Conservation (phyloP, 1,284 basidiomycete species). For the Ustilago shanxiensis region DNA sequence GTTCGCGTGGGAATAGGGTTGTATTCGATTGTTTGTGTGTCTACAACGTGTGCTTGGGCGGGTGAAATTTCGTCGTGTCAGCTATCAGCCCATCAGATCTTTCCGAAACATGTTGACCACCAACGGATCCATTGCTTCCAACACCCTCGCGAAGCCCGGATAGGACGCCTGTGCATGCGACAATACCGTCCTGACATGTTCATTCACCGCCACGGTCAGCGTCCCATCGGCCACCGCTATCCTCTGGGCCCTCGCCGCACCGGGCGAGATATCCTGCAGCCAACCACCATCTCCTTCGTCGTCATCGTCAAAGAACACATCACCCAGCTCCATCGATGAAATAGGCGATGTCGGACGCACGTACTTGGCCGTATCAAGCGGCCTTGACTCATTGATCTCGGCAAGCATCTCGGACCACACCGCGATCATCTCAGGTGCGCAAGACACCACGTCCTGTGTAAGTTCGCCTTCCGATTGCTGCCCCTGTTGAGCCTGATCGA, state of each 20-base stretch:
- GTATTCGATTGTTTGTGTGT: not conserved
- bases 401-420: conserved; percentile 65
- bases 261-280: conserved; percentile 62
- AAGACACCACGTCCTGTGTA: conserved; percentile 22
- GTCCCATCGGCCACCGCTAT: conserved; percentile 54
- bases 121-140: conserved; percentile 59
- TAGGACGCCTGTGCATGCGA: conserved; percentile 43
- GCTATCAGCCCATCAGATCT: conserved; percentile 43
- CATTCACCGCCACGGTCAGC: conserved; percentile 40
- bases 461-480: not conserved
- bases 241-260: conserved; percentile 52
- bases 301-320: conserved; percentile 43
- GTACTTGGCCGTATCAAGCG: conserved; percentile 33
- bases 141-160: conserved; percentile 34
- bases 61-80: too few relatives aligned
- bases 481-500: conserved; percentile 17
- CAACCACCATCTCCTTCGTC: conserved; percentile 45
- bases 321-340: conserved; percentile 48
- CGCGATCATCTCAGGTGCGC: conserved; percentile 55
- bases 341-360: conserved; percentile 46
- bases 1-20: not conserved
- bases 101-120: conserved; percentile 63
- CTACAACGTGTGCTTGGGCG: not conserved
- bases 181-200: conserved; percentile 49
- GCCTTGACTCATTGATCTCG: conserved; percentile 53